Evolutionary conservation across 1,139 yeast genomes (phyloP).

Genomic region (Pichia sp.): DNA sequence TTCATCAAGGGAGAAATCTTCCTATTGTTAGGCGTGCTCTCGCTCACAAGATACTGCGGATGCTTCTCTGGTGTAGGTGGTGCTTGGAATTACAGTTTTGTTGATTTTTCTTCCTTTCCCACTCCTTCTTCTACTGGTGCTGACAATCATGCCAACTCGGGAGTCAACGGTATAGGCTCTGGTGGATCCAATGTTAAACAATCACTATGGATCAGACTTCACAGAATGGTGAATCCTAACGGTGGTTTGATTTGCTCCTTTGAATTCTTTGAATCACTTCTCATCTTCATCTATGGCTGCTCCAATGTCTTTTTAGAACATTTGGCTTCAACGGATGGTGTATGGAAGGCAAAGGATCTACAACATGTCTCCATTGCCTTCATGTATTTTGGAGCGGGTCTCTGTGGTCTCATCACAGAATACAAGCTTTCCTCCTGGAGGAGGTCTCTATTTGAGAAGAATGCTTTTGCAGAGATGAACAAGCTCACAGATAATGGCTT

Average conservation of each 20-base stretch:
- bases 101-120: constrained; percentile 25
- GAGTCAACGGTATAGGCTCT: constrained; percentile 8
- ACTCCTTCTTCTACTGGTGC: not conserved
- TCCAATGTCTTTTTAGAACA: constrained; percentile 90
- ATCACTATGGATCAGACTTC: constrained; percentile 5
- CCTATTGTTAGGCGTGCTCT: constrained; percentile 62
- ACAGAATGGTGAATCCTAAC: constrained; percentile 1
- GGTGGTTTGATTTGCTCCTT: constrained; percentile 46
- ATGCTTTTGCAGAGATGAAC: no score
- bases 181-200: constrained; percentile 4
- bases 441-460: constrained; percentile 28
- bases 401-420: constrained; percentile 83
- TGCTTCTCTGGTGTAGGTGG: constrained; percentile 69
- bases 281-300: constrained; percentile 80
- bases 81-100: constrained; percentile 77
- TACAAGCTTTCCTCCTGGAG: constrained; percentile 45
- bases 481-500: constrained; percentile 20
- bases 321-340: constrained; percentile 65
- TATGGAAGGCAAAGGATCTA: constrained; percentile 86
- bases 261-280: constrained; percentile 76
- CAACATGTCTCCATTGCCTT: constrained; percentile 96
- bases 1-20: constrained; percentile 95
- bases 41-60: constrained; percentile 83
- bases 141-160: constrained; percentile 3
- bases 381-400: constrained; percentile 86